Evolutionary conservation across 1,284 basidiomycete species (phyloP), one percentile per base, ranked within the genome.

Genomic region (Ustanciosporium gigantosporum): DNA sequence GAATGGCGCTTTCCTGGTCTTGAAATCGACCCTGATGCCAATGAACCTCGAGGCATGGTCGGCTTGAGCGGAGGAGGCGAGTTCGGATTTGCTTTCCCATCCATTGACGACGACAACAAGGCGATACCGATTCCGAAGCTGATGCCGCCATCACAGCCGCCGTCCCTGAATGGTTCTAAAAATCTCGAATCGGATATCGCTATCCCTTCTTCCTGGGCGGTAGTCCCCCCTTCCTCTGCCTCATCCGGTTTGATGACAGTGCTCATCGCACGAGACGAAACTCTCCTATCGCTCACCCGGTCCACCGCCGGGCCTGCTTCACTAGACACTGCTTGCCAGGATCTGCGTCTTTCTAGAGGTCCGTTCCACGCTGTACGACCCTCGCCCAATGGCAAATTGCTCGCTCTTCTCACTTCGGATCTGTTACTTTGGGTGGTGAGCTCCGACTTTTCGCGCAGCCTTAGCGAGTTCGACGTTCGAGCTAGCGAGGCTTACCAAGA

Each of bases 351-450:
- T 14, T 87, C 86, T 14, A 84, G 88, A 29, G 92, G 91, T 0
- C 94, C 95, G 1, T 97, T 96, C 79, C 84, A 84, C 0, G 87
- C 88, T 66, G 84, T 98, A 45, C 84, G 88, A 0, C 86, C 90
- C 0, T 95, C 92, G 0, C 93, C 93, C 0, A 94, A 94, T 68
- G 93, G 93, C 25, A 91, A 93, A 71, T 87, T 92, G 31, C 83
- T 97, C 13, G 91, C 92, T 0, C 82, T 97, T 11, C 80, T 95
- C 29, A 91, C 88, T 0, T 84, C 83, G 42, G 81, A 61, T 82
- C 21, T 87, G 86, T 9, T 82, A 83, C 83, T 97, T 16, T 91
- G 89, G 87, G 94, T 98, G 31, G 90, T 95, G 14, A 93, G 90
- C 5, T 85, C 88, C 15, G 91, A 97, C 78, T 94, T 97, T 73